phyloP scores from a whole-genome alignment of 306 rosid species.

The Quercus bicolor region DNA sequence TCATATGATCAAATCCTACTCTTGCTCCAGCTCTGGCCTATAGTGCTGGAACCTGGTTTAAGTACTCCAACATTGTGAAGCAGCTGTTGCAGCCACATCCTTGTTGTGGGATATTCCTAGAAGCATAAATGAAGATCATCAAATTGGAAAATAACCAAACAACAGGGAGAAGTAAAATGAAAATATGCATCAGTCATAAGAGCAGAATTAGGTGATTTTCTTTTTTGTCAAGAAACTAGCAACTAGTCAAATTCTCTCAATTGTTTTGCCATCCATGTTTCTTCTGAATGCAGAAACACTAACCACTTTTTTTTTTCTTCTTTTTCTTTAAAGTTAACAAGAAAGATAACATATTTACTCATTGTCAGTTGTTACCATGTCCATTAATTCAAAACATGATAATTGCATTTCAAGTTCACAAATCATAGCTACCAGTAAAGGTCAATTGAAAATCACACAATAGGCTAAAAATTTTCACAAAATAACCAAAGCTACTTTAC shows the following conservation, averaged over 20 bases:
- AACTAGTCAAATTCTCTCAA: neutral
- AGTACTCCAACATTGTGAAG: conserved; percentile 50
- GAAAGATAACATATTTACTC: too few relatives aligned
- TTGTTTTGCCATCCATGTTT: neutral
- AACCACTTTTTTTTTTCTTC: too few relatives aligned
- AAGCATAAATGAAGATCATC: conserved; percentile 6
- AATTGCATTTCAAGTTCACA: neutral
- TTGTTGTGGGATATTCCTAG: conserved; percentile 73
- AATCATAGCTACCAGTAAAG: neutral
- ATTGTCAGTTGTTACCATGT: neutral
- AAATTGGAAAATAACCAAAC: neutral
- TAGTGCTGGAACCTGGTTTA: conserved; percentile 32
- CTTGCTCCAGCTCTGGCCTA: conserved; percentile 33
- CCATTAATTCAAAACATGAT: neutral
- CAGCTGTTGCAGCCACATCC: conserved; percentile 68
- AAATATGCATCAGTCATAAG: neutral
- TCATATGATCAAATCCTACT: conserved; percentile 50
- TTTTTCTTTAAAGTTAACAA: too few relatives aligned
- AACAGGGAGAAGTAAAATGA: conserved; percentile 3
- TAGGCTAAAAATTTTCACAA: neutral
- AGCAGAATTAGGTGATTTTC: neutral
- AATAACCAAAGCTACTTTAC: too few relatives aligned
- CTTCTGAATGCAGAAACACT: neutral
- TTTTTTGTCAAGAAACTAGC: neutral
- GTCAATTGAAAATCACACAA: neutral